phyloP scores from a whole-genome alignment of 2,329 filamentous ascomycete species.

The Diaporthe aspalathi region DNA sequence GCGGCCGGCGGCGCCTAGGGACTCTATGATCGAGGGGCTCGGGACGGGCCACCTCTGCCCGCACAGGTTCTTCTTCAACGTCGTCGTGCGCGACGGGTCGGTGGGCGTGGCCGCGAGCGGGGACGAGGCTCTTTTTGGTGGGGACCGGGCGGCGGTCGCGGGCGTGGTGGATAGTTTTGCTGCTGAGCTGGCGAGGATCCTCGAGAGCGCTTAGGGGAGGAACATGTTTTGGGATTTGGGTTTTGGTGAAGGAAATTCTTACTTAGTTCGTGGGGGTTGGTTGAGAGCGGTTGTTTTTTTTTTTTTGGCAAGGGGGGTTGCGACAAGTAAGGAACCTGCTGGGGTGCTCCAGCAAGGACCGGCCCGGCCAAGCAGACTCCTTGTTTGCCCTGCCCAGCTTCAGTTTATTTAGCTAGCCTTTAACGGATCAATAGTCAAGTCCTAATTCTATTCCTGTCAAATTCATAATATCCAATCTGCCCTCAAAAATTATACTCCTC shows the following conservation, averaged over 20 bases:
- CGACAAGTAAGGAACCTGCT: too few relatives aligned
- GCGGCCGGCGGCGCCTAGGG: conserved; percentile 8
- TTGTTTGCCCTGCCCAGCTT: too few relatives aligned
- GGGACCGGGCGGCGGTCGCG: conserved; percentile 14
- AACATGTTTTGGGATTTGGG: too few relatives aligned
- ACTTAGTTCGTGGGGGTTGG: neutral
- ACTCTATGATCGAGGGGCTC: conserved; percentile 28
- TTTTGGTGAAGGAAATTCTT: neutral
- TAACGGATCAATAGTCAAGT: too few relatives aligned
- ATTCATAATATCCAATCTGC: too few relatives aligned
- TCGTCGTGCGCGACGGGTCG: conserved; percentile 31
- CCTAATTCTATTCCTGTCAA: too few relatives aligned
- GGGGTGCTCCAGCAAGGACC: too few relatives aligned
- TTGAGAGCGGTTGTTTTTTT: too few relatives aligned
- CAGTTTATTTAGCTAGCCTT: too few relatives aligned
- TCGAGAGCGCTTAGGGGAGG: neutral
- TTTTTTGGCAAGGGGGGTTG: too few relatives aligned
- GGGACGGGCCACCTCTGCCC: conserved; percentile 27
- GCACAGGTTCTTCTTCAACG: conserved; percentile 39
- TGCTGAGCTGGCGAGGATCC: conserved; percentile 24
- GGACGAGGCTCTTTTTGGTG: conserved; percentile 32
- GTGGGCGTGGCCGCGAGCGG: conserved; percentile 38
- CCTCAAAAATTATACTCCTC: too few relatives aligned
- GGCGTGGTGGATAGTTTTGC: conserved; percentile 25
- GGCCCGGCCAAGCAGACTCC: too few relatives aligned